These are phyloP conservation scores for Patellifolia procumbens DNA, from an alignment of 179 eudicot genomes.

Conservation along the genomic window DNA sequence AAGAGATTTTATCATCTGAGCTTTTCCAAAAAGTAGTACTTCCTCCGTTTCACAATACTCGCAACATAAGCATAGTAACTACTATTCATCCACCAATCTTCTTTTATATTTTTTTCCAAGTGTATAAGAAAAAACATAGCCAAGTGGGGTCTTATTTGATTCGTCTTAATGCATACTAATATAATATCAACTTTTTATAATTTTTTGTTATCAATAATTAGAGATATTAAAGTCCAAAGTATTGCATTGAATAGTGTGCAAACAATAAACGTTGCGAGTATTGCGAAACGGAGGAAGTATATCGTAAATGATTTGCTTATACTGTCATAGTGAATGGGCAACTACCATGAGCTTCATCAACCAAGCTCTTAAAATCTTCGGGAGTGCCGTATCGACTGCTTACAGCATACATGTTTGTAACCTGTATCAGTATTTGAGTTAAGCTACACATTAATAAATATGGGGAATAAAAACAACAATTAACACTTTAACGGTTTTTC, in stretches of 20 bases:
- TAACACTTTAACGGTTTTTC: neutral
- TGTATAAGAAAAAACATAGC: neutral
- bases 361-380: slow-evolving; percentile 85
- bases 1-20: neutral
- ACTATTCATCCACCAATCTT: no score
- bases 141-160: no score
- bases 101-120: no score
- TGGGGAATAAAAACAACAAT: neutral
- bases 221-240: no score
- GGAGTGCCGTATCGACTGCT: slow-evolving; percentile 99
- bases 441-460: slow-evolving; percentile 2
- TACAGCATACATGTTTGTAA: slow-evolving; percentile 90
- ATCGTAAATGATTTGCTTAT: slow-evolving; percentile 18
- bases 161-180: no score
- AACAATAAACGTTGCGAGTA: no score
- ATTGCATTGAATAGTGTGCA: no score
- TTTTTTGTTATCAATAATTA: no score
- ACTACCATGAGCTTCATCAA: slow-evolving; percentile 98
- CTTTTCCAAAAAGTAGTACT: neutral
- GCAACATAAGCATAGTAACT: no score
- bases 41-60: no score
- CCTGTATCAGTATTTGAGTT: slow-evolving; percentile 59
- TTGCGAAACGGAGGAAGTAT: no score
- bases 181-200: no score
- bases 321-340: slow-evolving; percentile 19